A percentile compares a stretch with the other conserved stretches of the same genome.
Conservation (phyloP, 768 basidiomycete genomes). For the Rhizopogon vinicolor region DNA sequence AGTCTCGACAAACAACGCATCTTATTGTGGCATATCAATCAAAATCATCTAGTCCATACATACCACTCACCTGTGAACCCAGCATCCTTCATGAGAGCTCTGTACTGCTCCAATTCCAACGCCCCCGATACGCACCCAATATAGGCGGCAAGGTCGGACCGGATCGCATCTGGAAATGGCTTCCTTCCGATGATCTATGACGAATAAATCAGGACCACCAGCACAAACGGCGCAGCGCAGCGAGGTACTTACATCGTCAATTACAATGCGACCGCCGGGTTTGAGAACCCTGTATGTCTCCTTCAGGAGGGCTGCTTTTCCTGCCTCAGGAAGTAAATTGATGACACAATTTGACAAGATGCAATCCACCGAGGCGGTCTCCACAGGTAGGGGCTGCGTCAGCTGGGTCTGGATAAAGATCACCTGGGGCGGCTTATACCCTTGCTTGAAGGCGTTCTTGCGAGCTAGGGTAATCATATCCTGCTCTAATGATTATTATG, state of each 20-base stretch:
- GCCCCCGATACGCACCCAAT: constrained; percentile 47
- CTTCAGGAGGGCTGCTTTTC: constrained; percentile 37
- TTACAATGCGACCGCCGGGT: constrained; percentile 49
- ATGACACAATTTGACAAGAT: constrained; percentile 56
- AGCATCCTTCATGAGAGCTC: constrained; percentile 29
- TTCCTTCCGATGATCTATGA: constrained; percentile 43
- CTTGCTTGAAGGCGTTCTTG: constrained; percentile 35
- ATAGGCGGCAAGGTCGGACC: constrained; percentile 35
- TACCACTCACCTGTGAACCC: constrained; percentile 36
- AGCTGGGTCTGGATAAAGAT: constrained; percentile 42
- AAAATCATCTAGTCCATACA: not conserved
- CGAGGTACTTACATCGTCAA: constrained; percentile 39
- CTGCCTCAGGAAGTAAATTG: constrained; percentile 40
- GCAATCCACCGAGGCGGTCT: constrained; percentile 45
- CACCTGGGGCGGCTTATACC: constrained; percentile 43
- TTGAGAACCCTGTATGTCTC: constrained; percentile 49
- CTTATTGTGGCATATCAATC: constrained; percentile 21
- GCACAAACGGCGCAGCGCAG: too few species aligned
- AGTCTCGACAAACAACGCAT: constrained; percentile 35
- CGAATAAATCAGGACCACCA: not conserved
- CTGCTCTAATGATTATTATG: constrained; percentile 19
- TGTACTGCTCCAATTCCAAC: constrained; percentile 34
- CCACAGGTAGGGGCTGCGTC: constrained; percentile 43
- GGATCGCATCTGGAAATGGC: constrained; percentile 37
- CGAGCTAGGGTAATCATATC: constrained; percentile 50